Evolutionary conservation across 306 rosid genomes (phyloP), one percentile per base, ranked within the genome.

Genomic region (Urtica urens): DNA sequence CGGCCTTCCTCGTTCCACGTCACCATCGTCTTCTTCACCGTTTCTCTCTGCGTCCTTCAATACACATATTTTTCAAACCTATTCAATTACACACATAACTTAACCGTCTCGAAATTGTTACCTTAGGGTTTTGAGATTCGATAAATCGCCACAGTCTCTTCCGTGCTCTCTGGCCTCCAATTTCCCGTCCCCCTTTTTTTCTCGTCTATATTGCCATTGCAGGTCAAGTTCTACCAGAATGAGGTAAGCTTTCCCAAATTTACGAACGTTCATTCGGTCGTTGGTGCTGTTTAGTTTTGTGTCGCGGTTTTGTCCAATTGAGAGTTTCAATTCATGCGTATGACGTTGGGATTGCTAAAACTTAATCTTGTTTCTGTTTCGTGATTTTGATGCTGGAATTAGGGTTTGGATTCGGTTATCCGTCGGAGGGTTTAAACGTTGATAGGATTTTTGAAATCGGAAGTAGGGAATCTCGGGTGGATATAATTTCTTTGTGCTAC

Each of bases 1-100:
- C 82, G 82, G 76, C 64, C 58, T 63, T 2, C 58, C 50, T 66
- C 45, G 38, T 35, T 44, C 85, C 94, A 79, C 88, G 76, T 79
- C 94, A 74, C 67, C 67, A 42, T 62, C 76, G 77, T 74, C 77
- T 66, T 70, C 80, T 62, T 58, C 80, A 62, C 63, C 60, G 23
- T 31, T 51, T 45, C 49, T 55, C 56, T 53, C 76, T 43, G 71
- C 65, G 68, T 57, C 68, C 55, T 64, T 60, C 70, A 56, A 11
- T 47, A 39, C 55, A 60, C 42, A 21, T 27, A 38, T 22, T 23
- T 37, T 14, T 28, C 37, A 35, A 14, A 16, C n/a, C n/a, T n/a
- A n/a, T n/a, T n/a, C 40, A 35, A 3, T 3, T 10, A 34, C 18
- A 43, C 38, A 34, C 42, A 11, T 18, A 23, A 9, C 11, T 12